Evolutionary conservation across 148 eudicot species (phyloP), one percentile per base, ranked within the genome.

Genomic region (Nepenthes mirabilis): DNA sequence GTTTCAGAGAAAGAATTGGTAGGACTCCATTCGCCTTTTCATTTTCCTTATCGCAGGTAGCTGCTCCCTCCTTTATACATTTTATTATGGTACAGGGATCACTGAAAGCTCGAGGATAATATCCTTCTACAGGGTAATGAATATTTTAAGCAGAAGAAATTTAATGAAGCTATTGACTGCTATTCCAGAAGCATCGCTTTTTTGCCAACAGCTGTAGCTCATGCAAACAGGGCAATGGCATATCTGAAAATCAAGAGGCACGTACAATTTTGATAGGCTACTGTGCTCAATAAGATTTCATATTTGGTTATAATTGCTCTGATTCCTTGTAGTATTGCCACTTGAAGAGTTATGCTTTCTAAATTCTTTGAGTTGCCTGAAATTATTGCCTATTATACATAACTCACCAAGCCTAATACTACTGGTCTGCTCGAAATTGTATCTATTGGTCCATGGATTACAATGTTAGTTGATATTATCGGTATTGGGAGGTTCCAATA

Each of bases 161-260:
- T 70, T 64, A 80, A 83, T 64, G 96, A 93, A 69, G 99, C 96
- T 72, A 80, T 89, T 60, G 96, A 84, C 69, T 88, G 96, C 74
- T 93, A 93, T 65, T 93, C 95, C 48, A 80, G 91, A 72, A 93
- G 99, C 77, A 82, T 93, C 59, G 99, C 91, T 14, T 65, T 93
- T 40, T 93, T 87, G 34, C 99, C 96, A 57, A 86, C 95, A 45
- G 95, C 96, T 72, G 96, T 93, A 57, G 89, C 95, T 62, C 82
- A 86, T 75, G 99, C 91, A 52, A 93, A 93, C 72, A 84, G 99
- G 67, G 99, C 99, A 61, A 93, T 93, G 99, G 89, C 95, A 55
- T 93, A 86, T 79, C 81, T 93, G 33, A 93, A 89, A 75, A 73
- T 86, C 45, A 86, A 55, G 67, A 86, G 99, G 99, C 65, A 53